Evolutionary conservation across 768 basidiomycete genomes (phyloP).

Genomic region (Russula emetica): DNA sequence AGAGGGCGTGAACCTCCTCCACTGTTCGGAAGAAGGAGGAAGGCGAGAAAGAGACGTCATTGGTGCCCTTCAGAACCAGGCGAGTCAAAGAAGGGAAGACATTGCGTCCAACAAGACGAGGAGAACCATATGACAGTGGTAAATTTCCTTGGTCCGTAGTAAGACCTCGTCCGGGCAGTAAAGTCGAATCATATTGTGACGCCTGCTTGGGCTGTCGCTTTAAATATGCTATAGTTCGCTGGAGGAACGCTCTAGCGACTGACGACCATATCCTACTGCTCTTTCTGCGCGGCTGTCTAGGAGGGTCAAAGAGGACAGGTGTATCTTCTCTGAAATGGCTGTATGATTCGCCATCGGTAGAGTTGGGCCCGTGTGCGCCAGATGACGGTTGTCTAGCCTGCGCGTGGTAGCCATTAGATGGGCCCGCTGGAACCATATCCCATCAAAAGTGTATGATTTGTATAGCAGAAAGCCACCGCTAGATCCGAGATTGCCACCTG

Average conservation of each 20-base stretch:
- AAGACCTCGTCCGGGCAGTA: background rate
- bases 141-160: background rate
- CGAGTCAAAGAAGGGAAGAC: slow-evolving; percentile 16
- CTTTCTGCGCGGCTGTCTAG: background rate
- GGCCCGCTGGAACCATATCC: slow-evolving; percentile 4
- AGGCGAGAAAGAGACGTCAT: slow-evolving; percentile 22
- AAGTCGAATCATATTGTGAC: background rate
- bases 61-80: slow-evolving; percentile 10
- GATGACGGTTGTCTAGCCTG: background rate
- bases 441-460: background rate
- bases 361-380: background rate
- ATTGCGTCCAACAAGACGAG: background rate
- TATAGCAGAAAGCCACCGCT: background rate
- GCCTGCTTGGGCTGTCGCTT: slow-evolving; percentile 9
- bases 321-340: background rate
- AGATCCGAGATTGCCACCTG: background rate
- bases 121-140: background rate
- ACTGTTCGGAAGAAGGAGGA: slow-evolving; percentile 23
- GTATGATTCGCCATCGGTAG: background rate
- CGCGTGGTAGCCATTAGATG: background rate
- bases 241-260: slow-evolving; percentile 13
- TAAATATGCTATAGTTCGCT: slow-evolving; percentile 16
- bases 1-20: slow-evolving; percentile 12
- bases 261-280: background rate
- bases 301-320: background rate